These are phyloP conservation scores for Pseudotsuga menziesii DNA, from an alignment of 75 land plant species.

Conservation along the genomic window DNA sequence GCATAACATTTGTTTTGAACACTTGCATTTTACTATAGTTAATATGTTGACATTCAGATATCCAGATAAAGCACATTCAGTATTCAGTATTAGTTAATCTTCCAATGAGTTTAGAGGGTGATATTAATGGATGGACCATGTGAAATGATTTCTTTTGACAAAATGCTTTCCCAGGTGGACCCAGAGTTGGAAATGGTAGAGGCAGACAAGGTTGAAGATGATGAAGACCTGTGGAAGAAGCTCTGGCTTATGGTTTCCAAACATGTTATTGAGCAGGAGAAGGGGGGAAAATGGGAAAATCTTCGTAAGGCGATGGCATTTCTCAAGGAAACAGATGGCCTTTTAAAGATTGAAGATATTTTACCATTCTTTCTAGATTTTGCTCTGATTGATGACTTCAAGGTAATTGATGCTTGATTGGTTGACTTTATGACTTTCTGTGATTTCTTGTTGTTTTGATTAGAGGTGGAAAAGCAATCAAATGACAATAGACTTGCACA, in stretches of 20 bases:
- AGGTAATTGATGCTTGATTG: conserved; percentile 36
- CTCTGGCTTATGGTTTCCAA: conserved; percentile 98
- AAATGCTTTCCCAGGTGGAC: conserved; percentile 60
- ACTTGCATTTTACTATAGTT: no score
- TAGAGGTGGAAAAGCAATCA: neutral
- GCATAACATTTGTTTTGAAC: no score
- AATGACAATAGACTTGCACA: neutral
- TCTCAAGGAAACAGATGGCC: conserved; percentile 93
- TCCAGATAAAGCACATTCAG: no score
- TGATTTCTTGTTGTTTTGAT: neutral
- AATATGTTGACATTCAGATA: no score
- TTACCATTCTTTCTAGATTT: conserved; percentile 98
- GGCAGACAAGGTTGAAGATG: conserved; percentile 98
- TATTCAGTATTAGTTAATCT: neutral
- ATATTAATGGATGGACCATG: neutral
- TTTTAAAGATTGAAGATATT: conserved; percentile 97
- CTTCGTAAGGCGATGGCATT: conserved; percentile 93
- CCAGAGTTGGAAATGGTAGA: conserved; percentile 92
- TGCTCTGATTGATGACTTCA: conserved; percentile 95
- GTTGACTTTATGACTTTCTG: neutral
- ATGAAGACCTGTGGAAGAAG: conserved; percentile 86
- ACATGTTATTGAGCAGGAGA: conserved; percentile 89
- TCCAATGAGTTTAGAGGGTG: neutral
- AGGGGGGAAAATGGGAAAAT: conserved; percentile 87
- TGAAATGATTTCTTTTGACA: neutral